phyloP scores from a whole-genome alignment of 2,329 filamentous ascomycete species.

The Raffaelea ambrosiae region DNA sequence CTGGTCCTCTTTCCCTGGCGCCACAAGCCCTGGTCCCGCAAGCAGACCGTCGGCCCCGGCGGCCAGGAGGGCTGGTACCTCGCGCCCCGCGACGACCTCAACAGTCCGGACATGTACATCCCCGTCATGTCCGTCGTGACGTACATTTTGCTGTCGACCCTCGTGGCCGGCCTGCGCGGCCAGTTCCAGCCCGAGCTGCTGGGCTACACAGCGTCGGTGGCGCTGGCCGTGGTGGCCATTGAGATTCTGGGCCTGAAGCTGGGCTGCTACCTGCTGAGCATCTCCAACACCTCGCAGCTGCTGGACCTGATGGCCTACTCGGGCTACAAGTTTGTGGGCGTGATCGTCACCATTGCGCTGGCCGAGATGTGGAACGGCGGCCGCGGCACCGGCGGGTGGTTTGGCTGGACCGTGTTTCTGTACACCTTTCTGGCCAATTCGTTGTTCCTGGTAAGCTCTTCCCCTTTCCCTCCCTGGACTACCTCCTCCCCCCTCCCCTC shows the following conservation, averaged over 20 bases:
- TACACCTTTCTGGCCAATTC: constrained; percentile 94
- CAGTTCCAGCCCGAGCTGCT: constrained; percentile 92
- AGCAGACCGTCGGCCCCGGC: constrained; percentile 64
- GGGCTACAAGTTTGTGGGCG: constrained; percentile 97
- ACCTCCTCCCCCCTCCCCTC: neutral
- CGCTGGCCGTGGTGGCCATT: constrained; percentile 71
- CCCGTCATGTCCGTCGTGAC: constrained; percentile 96
- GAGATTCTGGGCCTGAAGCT: constrained; percentile 89
- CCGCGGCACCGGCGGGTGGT: constrained; percentile 76
- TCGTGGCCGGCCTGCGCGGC: constrained; percentile 81
- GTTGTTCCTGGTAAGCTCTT: constrained; percentile 70
- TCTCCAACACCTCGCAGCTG: constrained; percentile 88
- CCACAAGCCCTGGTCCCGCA: constrained; percentile 94
- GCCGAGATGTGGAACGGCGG: constrained; percentile 71
- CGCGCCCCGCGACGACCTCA: constrained; percentile 88
- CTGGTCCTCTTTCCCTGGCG: constrained; percentile 96
- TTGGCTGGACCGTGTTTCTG: constrained; percentile 79
- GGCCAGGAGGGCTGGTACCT: constrained; percentile 72
- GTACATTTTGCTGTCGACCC: constrained; percentile 87
- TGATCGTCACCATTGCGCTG: constrained; percentile 78
- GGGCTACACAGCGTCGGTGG: constrained; percentile 78
- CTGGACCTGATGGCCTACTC: constrained; percentile 93
- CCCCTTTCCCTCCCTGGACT: neutral
- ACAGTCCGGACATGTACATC: constrained; percentile 99
- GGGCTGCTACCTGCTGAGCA: constrained; percentile 86